Base-by-base conservation (phyloP, 257 asterid genomes). In the Pogostemon cablin region DNA sequence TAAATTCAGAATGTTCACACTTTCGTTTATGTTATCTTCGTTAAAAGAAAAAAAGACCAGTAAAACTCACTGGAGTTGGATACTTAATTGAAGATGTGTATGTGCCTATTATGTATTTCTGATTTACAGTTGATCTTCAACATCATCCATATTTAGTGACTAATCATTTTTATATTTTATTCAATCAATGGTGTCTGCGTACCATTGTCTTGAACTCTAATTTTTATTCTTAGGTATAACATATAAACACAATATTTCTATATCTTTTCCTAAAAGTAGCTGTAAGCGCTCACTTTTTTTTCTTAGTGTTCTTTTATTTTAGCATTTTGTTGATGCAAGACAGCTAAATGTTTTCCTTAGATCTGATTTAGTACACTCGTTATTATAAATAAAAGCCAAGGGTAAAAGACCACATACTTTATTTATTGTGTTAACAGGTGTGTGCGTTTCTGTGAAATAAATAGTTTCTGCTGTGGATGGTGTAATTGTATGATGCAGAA, bases 31-130 rank as follows among this genome's bases (percentile, higher is more conserved):
- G 32, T 32, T 56, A 15, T 52, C 58, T 52, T 52, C 17, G 35
- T 15, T 12, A 52, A 52, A 15, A 4, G 4, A 50, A 52, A 52
- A 52, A 52, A 52, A 2, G 32, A 25, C 32, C 32, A 25, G 32
- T 25, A 25, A 25, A 25, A 25, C 32, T 25, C 54, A 1, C 9
- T 37, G 9, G 12, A 49, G 4, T 8, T 47, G 54, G 58, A 37
- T 38, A 62, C 4, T 25, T 38, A 15, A 34, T 9, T 73, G 40
- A 42, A 73, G 39, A 43, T 57, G 67, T 65, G 32, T 32, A 67
- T 46, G 34, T 12, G 46, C 12, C 52, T 8, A 12, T 62, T 46
- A 37, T 66, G 6, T 34, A 15, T 32, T 56, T 35, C 60, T 32
- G 38, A 46, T 3, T 9, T 59, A 40, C 17, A 62, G 15, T 72